Evolutionary conservation across 441 rosid species (phyloP).

Genomic region (Brassica balearica): DNA sequence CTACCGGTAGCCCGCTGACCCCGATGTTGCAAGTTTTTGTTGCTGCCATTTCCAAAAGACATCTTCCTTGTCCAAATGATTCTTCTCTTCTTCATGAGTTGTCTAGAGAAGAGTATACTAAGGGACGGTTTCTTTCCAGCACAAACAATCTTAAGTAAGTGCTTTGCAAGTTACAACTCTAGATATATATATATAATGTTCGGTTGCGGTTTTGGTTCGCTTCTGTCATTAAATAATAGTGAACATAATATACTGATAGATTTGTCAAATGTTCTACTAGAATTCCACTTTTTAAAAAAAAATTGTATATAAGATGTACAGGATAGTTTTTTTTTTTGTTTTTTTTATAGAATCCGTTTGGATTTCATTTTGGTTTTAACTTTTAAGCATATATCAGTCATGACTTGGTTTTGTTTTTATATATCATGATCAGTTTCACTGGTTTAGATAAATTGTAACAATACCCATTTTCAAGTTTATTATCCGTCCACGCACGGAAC

Average conservation of each 20-base stretch:
- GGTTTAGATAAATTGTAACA: too few species aligned
- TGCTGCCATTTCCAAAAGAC: conserved; percentile 77
- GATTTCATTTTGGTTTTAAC: too few species aligned
- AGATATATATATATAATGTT: background rate
- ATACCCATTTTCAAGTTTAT: too few species aligned
- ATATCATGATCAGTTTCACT: too few species aligned
- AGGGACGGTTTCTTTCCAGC: conserved; percentile 64
- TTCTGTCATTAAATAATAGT: background rate
- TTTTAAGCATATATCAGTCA: too few species aligned
- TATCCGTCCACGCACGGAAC: background rate
- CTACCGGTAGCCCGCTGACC: conserved; percentile 81
- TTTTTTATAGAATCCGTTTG: too few species aligned
- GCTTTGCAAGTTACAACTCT: background rate
- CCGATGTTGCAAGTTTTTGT: conserved; percentile 81
- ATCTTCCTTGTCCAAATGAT: conserved; percentile 60
- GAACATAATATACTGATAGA: background rate
- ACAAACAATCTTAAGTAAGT: conserved; percentile 73
- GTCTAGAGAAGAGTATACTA: conserved; percentile 42
- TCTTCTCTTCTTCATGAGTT: conserved; percentile 60
- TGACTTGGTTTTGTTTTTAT: too few species aligned
- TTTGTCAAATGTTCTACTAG: too few species aligned
- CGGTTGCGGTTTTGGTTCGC: background rate
- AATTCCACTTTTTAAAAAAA: too few species aligned
- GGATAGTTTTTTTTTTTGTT: too few species aligned
- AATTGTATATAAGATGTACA: too few species aligned